A percentile compares a stretch with the other conserved stretches of the same genome.
phyloP scores from a whole-genome alignment of 352 stramenopile genomes.

The Pythium grandisporangium region DNA sequence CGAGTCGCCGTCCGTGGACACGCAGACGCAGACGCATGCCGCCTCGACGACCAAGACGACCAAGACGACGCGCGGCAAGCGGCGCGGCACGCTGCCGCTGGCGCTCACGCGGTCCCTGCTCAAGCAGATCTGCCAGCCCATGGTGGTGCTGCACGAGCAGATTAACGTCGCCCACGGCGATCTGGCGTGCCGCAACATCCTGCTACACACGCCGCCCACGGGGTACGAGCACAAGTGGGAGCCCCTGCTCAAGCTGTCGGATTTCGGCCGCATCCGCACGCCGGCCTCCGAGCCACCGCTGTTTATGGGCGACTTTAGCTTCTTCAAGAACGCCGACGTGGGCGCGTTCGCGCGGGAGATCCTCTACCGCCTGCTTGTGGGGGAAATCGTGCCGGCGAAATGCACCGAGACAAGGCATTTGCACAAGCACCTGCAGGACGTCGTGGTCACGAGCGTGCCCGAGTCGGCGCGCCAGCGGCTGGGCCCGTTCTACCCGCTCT shows the following conservation, averaged over 20 bases:
- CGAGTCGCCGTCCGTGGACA: conserved; percentile 16
- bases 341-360: conserved; percentile 73
- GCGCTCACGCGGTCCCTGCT: conserved; percentile 47
- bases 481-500: conserved; percentile 59
- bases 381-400: conserved; percentile 65
- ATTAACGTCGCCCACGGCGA: conserved; percentile 76
- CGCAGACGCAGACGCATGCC: too few relatives aligned
- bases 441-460: conserved; percentile 55
- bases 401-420: conserved; percentile 65
- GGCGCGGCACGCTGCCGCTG: conserved; percentile 48
- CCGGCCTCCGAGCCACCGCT: conserved; percentile 59
- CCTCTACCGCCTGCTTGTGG: conserved; percentile 66
- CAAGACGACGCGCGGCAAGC: conserved; percentile 24
- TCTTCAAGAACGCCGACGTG: conserved; percentile 80
- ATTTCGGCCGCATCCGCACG: conserved; percentile 76
- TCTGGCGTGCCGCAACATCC: conserved; percentile 79
- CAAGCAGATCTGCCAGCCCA: conserved; percentile 64
- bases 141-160: conserved; percentile 73
- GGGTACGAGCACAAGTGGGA: conserved; percentile 78
- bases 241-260: conserved; percentile 73
- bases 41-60: too few relatives aligned
- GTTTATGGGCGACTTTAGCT: conserved; percentile 64
- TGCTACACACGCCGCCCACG: conserved; percentile 69
- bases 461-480: conserved; percentile 42
- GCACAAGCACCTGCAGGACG: conserved; percentile 66